phyloP scores from a whole-genome alignment of 495 filamentous ascomycete genomes.

The Aspergillus funiculosus region DNA sequence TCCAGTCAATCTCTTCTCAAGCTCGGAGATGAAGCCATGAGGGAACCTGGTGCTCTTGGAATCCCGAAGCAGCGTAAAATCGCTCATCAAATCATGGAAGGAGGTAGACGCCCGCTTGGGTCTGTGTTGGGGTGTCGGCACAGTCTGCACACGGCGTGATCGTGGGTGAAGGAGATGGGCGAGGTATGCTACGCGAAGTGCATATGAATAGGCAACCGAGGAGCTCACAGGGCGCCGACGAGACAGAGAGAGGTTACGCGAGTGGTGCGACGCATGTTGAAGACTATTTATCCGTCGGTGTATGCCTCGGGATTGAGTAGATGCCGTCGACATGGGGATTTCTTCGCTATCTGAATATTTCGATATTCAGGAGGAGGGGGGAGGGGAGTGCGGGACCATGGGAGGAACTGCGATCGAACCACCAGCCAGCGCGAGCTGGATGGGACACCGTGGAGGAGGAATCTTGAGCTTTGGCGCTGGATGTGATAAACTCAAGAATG shows the following conservation, averaged over 20 bases:
- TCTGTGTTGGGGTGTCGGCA: slow-evolving; percentile 55
- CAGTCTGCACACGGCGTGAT: slow-evolving; percentile 78
- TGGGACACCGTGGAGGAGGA: slow-evolving; percentile 1
- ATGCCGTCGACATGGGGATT: slow-evolving; percentile 50
- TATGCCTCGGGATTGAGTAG: slow-evolving; percentile 47
- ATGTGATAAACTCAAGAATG: background rate
- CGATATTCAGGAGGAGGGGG: slow-evolving; percentile 21
- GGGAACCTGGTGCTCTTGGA: slow-evolving; percentile 74
- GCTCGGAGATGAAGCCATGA: slow-evolving; percentile 65
- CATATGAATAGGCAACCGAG: slow-evolving; percentile 81
- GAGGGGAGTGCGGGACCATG: slow-evolving; percentile 38
- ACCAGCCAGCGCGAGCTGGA: slow-evolving; percentile 25
- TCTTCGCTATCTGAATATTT: slow-evolving; percentile 22
- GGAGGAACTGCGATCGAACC: slow-evolving; percentile 23
- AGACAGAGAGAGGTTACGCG: slow-evolving; percentile 47
- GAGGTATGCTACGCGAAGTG: slow-evolving; percentile 86
- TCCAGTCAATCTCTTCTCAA: slow-evolving; percentile 62
- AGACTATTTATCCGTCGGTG: slow-evolving; percentile 53
- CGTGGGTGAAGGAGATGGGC: slow-evolving; percentile 89
- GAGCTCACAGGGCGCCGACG: slow-evolving; percentile 47
- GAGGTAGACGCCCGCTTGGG: slow-evolving; percentile 63
- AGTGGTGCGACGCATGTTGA: slow-evolving; percentile 47
- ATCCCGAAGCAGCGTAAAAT: slow-evolving; percentile 69
- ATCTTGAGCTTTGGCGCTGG: no score
- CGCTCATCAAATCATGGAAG: slow-evolving; percentile 64